Evolutionary conservation across 306 rosid species (phyloP), one percentile per base, ranked within the genome.

Genomic region (Vigna radiata): DNA sequence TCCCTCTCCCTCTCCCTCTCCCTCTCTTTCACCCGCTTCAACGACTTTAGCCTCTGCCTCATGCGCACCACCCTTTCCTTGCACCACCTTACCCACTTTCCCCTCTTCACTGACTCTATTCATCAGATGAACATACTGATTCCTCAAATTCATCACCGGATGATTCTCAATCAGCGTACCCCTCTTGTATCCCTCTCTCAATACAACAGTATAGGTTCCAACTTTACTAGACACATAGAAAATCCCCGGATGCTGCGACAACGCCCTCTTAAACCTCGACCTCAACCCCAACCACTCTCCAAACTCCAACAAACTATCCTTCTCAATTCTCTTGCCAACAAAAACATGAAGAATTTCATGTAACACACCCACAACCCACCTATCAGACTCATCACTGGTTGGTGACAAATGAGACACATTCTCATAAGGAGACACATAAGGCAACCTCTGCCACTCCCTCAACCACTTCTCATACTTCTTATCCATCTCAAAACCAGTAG

Each of bases 291-390:
- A 79, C 81, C 79, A 87, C 47, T 90, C 98, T 21, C 96, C 97
- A 10, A 94, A 69, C 70, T 47, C 16, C 43, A 91, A 76, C n/a
- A 92, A 19, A 71, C 75, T 88, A 11, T 91, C 93, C 80, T 72
- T 86, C 68, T 89, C 93, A 7, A 87, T 83, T 89, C 89, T 94
- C 91, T 89, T 94, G 0, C 91, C 86, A 65, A 89, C 87, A 53
- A 90, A 74, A 81, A 91, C 77, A 82, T 91, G 88, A 82, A 94
- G 93, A 65, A 94, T 68, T 85, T 94, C 97, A 47, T 94, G 97
- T 82, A 94, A 79, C 75, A 94, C 89, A 4, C 91, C 88, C 6
- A 86, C 97, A 1, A 78, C 81, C 96, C 91, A 94, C 79, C 84
- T 86, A 64, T 91, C 96, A 1, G 94, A 88, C 47, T 94, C 96